Conservation (phyloP, 352 stramenopile species). For the Phytophthora constricta region DNA sequence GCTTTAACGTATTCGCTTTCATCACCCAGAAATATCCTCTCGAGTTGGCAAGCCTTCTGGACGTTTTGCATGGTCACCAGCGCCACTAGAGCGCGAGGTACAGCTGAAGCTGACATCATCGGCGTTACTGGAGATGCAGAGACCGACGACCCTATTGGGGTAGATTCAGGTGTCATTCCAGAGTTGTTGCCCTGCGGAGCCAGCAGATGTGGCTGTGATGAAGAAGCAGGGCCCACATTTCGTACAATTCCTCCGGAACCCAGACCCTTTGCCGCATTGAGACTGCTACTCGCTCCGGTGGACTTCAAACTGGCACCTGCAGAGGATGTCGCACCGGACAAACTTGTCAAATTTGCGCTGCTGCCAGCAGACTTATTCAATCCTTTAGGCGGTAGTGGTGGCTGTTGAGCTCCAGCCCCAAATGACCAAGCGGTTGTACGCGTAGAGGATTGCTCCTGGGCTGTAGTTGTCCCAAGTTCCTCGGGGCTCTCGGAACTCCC, state of each 20-base stretch:
- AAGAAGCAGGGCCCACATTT: constrained; percentile 18
- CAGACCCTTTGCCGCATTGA: constrained; percentile 25
- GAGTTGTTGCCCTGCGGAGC: constrained; percentile 25
- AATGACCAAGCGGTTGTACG: constrained; percentile 40
- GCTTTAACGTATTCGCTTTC: constrained; percentile 62
- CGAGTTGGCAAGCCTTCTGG: constrained; percentile 60
- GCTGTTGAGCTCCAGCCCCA: constrained; percentile 30
- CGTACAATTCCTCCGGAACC: constrained; percentile 28
- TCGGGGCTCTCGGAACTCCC: constrained; percentile 27
- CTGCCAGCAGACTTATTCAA: constrained; percentile 32
- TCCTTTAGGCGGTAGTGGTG: constrained; percentile 38
- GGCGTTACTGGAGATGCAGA: constrained; percentile 51
- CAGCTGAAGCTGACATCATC: constrained; percentile 35
- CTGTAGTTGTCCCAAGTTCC: constrained; percentile 9
- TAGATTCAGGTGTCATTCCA: constrained; percentile 27
- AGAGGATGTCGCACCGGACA: constrained; percentile 19
- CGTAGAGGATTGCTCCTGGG: constrained; percentile 26
- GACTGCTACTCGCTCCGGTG: constrained; percentile 32
- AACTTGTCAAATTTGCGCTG: constrained; percentile 32
- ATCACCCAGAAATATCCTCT: constrained; percentile 76
- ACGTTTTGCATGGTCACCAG: constrained; percentile 84
- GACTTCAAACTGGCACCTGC: constrained; percentile 24
- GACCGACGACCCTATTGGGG: constrained; percentile 43
- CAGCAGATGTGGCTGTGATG: constrained; percentile 32
- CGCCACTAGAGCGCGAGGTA: constrained; percentile 67